phyloP scores from a whole-genome alignment of 192 early-diverging fungal species.

The Backusella morwellensis region DNA sequence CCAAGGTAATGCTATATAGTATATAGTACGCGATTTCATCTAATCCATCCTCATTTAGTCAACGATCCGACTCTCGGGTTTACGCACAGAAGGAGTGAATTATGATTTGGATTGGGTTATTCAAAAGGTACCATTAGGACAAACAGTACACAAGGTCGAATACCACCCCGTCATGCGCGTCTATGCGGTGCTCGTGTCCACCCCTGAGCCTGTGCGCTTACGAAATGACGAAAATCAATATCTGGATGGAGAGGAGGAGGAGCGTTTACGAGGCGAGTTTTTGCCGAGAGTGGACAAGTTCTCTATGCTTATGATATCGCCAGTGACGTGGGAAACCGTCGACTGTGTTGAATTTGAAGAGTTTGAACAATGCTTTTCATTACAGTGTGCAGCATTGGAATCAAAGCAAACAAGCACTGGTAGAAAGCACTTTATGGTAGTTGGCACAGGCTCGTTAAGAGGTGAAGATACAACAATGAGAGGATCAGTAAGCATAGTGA shows the following conservation, averaged over 20 bases:
- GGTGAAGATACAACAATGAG: slow-evolving; percentile 91
- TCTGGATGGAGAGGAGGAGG: slow-evolving; percentile 33
- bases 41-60: slow-evolving; percentile 43
- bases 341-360: slow-evolving; percentile 73
- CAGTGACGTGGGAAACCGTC: slow-evolving; percentile 93
- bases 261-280: slow-evolving; percentile 40
- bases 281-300: slow-evolving; percentile 62
- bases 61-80: slow-evolving; percentile 57
- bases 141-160: slow-evolving; percentile 71
- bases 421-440: slow-evolving; percentile 79
- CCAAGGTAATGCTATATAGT: slow-evolving; percentile 43
- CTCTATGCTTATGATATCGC: slow-evolving; percentile 85
- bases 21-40: too few relatives aligned
- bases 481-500: slow-evolving; percentile 62
- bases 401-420: slow-evolving; percentile 84
- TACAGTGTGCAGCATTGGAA: slow-evolving; percentile 79
- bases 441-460: slow-evolving; percentile 83
- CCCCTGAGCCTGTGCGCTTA: slow-evolving; percentile 61
- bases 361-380: slow-evolving; percentile 79
- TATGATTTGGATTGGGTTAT: slow-evolving; percentile 78
- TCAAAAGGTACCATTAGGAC: slow-evolving; percentile 63
- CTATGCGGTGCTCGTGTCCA: slow-evolving; percentile 76
- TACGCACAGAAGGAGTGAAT: slow-evolving; percentile 61
- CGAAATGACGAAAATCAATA: slow-evolving; percentile 66
- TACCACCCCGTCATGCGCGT: slow-evolving; percentile 85